Evolutionary conservation across 768 basidiomycete genomes (phyloP).

Genomic region (Mycena haematopus): DNA sequence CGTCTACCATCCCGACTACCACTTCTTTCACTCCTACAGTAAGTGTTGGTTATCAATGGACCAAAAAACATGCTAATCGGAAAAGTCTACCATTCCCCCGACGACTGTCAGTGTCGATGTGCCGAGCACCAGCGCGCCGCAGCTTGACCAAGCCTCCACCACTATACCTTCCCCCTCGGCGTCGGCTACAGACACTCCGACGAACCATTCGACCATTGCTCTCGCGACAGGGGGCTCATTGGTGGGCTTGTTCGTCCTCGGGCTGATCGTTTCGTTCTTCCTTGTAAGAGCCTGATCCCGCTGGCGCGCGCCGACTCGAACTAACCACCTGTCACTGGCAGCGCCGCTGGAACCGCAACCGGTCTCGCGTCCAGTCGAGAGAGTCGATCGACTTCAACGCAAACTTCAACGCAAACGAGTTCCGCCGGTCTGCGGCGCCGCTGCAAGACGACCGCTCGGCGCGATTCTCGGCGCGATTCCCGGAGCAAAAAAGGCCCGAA

Average conservation of each 20-base stretch:
- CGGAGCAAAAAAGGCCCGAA: neutral
- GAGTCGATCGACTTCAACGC: conserved; percentile 25
- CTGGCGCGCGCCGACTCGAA: neutral
- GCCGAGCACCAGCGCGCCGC: neutral
- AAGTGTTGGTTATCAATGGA: neutral
- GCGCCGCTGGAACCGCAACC: conserved; percentile 29
- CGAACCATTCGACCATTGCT: conserved; percentile 3
- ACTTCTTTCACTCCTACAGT: neutral
- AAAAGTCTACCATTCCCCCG: conserved; percentile 2
- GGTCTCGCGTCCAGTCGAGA: neutral
- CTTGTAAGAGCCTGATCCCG: conserved; percentile 7
- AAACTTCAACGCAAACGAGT: conserved; percentile 4
- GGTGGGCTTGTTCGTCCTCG: conserved; percentile 3
- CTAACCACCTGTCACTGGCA: neutral
- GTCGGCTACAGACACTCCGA: neutral
- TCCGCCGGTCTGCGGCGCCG: conserved; percentile 3
- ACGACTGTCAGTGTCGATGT: neutral
- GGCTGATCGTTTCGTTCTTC: conserved; percentile 22
- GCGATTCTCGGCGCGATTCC: conserved; percentile 1
- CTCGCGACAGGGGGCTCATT: conserved; percentile 10
- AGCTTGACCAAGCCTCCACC: neutral
- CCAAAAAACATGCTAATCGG: neutral
- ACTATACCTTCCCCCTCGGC: conserved; percentile 1
- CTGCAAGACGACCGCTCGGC: neutral
- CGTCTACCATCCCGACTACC: neutral